Base-by-base conservation (phyloP, 805 yeast genomes). In the Candida vartiovaarae region DNA sequence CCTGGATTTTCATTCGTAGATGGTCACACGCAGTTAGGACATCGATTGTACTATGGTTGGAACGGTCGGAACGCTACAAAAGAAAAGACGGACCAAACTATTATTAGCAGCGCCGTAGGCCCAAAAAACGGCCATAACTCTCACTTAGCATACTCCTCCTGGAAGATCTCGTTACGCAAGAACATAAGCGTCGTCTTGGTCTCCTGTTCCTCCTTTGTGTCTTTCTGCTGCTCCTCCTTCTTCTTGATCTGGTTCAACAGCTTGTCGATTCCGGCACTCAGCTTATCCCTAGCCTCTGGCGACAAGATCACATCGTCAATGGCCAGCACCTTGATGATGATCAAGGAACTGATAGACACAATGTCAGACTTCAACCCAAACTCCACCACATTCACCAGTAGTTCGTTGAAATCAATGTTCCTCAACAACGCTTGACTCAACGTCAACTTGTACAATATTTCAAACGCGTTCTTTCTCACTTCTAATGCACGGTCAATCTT, bases 401-500 rank as follows among this genome's bases (percentile, higher is more conserved):
- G 56, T 32, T 59, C 63, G 30, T 54, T 58, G 46, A 65, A 59
- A 39, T 65, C 60, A 35, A 71, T 47, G 33, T 47, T 50, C 32
- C 42, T 50, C 40, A 57, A 36, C 7, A 49, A 33, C 8, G 44
- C 41, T 27, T 55, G 59, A 40, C 54, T 55, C 42, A 58, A 41
- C 6, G 56, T 51, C 36, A 83, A 59, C 7, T 85, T 72, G 58
- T 79, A 82, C 28, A 86, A 63, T 24, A 81, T 64, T 55, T 86
- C 95, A 59, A 81, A 84, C 6, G 84, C 70, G 33, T 83, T 73
- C 56, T 84, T 84, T 42, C 95, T 71, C 46, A 78, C 75, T 46
- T 80, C 87, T 34, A 84, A 67, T 0, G 89, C 93, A 51, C 81
- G 82, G 54, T 87, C 96, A 34, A 85, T 75, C 48, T 80, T 79